Evolutionary conservation across 2,329 filamentous ascomycete genomes (phyloP).

Genomic region (Cercospora nicotianae): DNA sequence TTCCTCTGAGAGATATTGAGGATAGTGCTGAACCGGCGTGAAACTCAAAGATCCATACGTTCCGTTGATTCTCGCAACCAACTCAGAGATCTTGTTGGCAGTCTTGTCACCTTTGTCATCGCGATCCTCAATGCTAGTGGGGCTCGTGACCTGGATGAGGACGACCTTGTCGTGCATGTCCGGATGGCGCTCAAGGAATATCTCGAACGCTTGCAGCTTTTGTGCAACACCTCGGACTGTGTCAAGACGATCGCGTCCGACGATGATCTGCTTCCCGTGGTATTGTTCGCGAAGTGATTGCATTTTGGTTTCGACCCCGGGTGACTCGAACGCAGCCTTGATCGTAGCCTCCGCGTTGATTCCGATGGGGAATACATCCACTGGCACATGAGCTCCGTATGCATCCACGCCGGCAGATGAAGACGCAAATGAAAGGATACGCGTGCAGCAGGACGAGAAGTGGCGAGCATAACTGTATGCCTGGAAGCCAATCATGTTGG

Average conservation of each 20-base stretch:
- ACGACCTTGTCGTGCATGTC: conserved; percentile 92
- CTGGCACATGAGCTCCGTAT: conserved; percentile 83
- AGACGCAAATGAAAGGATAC: conserved; percentile 86
- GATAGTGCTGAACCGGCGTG: conserved; percentile 90
- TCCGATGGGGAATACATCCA: conserved; percentile 92
- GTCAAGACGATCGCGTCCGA: conserved; percentile 90
- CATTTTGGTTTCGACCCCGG: conserved; percentile 70
- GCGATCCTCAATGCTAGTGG: conserved; percentile 65
- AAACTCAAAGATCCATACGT: conserved; percentile 84
- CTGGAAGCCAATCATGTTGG: conserved; percentile 94
- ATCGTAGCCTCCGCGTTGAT: conserved; percentile 84
- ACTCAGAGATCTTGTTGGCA: conserved; percentile 82
- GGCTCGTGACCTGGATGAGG: conserved; percentile 87
- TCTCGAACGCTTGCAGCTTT: conserved; percentile 91
- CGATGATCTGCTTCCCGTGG: conserved; percentile 88
- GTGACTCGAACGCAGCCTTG: conserved; percentile 66
- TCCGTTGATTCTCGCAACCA: conserved; percentile 90
- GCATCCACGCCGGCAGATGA: conserved; percentile 83
- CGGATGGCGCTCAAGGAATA: conserved; percentile 85
- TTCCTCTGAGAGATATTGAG: conserved; percentile 83
- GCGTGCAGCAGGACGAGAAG: conserved; percentile 90
- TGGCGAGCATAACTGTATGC: conserved; percentile 93
- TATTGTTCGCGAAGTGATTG: conserved; percentile 73
- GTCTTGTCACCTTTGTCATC: conserved; percentile 77
- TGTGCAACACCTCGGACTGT: conserved; percentile 92